Evolutionary conservation across 768 basidiomycete species (phyloP), one percentile per base, ranked within the genome.

Genomic region (Russula emetica): DNA sequence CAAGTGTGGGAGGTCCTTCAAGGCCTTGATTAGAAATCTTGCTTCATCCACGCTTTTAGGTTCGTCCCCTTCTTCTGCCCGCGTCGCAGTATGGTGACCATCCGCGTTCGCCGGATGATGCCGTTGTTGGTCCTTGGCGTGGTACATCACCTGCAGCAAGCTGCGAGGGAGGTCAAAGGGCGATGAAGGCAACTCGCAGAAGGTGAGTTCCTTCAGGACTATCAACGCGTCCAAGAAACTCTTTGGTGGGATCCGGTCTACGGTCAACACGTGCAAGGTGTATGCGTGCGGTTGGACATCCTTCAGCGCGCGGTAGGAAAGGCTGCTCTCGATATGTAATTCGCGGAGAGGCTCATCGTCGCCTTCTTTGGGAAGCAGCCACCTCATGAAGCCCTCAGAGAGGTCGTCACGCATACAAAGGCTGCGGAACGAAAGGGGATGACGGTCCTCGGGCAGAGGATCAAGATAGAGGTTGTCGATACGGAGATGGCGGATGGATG

Each of bases 401-500:
- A 56, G 24, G 11, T 56, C 55, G 22, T 65, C 59, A 24, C 24
- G 40, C 64, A 61, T 26, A 13, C 59, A 65, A 24, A 65, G 55
- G 22, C 60, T 40, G 14, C 32, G 64, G 16, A 65, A 55, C 6
- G 59, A 55, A 3, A 40, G 32, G 13, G 60, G 64, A 38, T 55
- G 64, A 22, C 2, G 40, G 18, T 65, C 59, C 26, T 65, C 59
- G 9, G 40, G 59, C 26, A 55, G 55, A 0, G 64, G 64, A 2
- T 65, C 64, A 13, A 56, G 1, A 32, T 51, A 26, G n/a, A 65
- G 54, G 32, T 52, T 51, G 26, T 65, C 64, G 42, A 65, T 28
- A 18, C 64, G 64, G 60, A 65, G 64, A 45, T 65, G 9, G 28
- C 55, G 59, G 24, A 65, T 61, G 40, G 59, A 61, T 13, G 64